Base-by-base conservation (phyloP, 2,329 filamentous ascomycete species). In the Didymella pomorum region DNA sequence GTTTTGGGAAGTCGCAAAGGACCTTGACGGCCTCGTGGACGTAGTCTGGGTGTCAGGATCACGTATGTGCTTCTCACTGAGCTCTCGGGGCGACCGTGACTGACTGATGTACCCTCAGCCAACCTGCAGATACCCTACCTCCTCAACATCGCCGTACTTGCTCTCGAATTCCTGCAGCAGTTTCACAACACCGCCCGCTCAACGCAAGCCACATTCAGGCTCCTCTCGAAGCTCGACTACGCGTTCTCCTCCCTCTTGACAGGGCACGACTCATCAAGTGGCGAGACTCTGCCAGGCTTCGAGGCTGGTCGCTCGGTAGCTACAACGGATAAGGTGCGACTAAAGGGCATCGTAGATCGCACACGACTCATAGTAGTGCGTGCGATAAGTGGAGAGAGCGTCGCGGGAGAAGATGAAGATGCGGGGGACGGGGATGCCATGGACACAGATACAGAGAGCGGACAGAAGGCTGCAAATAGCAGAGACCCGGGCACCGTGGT, bases 21-120 rank as follows among this genome's bases (percentile, higher is more conserved):
- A 97, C 70, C 76, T 96, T 0, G 90, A 93, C 55, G 82, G 83
- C 6, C 74, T 97, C 12, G 79, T 96, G 16, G 89, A 96, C 74
- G 84, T 96, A 8, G 78, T 97, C 5, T 98, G 94, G 94, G 84
- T 92, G 21, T 92, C 89, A 28, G 92, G 90, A 10, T 97, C 93
- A 21, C 92, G 92, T 93, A 82, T 74, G 91, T 82, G 28, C 45
- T 28, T 42, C 31, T 8, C 16, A 16, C 18, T 26, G 11, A 25
- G 11, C 20, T 21, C 18, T 26, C 23, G 21, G 10, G 25, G n/a
- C 2, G 4, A 2, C 10, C 9, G 3, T 18, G 35, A 42, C 60
- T 56, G 48, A 63, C 33, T 53, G 35, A 11, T 11, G 50, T 18
- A 43, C 12, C 23, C 21, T 3, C 26, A 93, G 90, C 91, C 18